phyloP scores from a whole-genome alignment of 2,329 filamentous ascomycete genomes.

The Pestalotiopsis fici region DNA sequence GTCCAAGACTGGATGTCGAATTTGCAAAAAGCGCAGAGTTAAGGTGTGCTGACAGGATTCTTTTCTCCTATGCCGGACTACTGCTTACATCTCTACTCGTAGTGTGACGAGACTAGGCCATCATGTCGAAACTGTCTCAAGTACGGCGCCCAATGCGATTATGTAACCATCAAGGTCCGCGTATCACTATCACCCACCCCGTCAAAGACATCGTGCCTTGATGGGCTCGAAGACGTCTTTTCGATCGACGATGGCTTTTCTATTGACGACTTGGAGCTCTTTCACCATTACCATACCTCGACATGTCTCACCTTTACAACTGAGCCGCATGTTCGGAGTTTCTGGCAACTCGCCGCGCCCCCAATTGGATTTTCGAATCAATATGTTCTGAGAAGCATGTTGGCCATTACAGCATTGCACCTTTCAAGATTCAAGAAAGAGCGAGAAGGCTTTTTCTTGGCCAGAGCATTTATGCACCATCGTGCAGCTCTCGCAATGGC shows the following conservation, averaged over 20 bases:
- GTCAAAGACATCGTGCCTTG: neutral
- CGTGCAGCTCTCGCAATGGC: neutral
- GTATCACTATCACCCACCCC: neutral
- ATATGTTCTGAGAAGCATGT: constrained; percentile 36
- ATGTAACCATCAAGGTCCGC: neutral
- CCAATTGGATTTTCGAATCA: constrained; percentile 35
- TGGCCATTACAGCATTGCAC: constrained; percentile 39
- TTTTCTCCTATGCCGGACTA: neutral
- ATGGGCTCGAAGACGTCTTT: neutral
- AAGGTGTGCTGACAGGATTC: neutral
- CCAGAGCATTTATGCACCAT: neutral
- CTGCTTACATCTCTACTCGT: neutral
- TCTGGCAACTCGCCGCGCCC: constrained; percentile 37
- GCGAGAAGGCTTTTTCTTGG: neutral
- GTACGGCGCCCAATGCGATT: neutral
- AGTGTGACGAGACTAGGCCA: neutral
- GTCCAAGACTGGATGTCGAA: neutral
- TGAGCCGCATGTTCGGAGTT: constrained; percentile 27
- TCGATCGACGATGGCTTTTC: neutral
- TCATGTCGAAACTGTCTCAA: neutral
- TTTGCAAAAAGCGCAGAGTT: neutral
- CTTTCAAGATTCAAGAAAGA: constrained; percentile 25
- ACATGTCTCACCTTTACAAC: constrained; percentile 36
- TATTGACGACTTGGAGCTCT: constrained; percentile 34
- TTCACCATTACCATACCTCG: constrained; percentile 39